These are phyloP conservation scores for Penicillium soppii DNA, from an alignment of 495 filamentous ascomycete genomes.

Conservation along the genomic window DNA sequence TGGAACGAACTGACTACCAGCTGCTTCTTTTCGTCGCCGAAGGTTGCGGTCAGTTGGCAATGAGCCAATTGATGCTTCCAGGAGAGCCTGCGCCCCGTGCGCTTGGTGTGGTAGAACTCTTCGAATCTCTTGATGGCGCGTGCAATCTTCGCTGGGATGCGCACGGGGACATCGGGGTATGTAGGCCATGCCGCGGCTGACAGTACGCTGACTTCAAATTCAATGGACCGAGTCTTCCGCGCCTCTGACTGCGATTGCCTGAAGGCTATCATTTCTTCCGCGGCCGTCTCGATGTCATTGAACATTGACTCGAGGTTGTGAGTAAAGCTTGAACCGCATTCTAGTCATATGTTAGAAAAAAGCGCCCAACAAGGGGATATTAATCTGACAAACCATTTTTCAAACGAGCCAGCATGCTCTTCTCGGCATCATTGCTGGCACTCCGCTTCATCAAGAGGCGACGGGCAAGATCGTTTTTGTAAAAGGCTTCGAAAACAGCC, in stretches of 20 bases:
- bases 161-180: conserved; percentile 77
- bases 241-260: conserved; percentile 42
- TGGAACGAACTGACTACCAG: conserved; percentile 86
- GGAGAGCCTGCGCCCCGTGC: conserved; percentile 76
- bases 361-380: not conserved
- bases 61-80: conserved; percentile 95
- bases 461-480: conserved; percentile 93
- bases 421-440: conserved; percentile 90
- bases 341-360: conserved; percentile 36
- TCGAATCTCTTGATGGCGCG: conserved; percentile 72
- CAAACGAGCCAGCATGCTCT: conserved; percentile 87
- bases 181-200: conserved; percentile 88
- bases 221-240: conserved; percentile 50
- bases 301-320: conserved; percentile 99
- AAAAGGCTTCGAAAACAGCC: conserved; percentile 96
- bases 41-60: conserved; percentile 75
- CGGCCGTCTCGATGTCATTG: conserved; percentile 89
- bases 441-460: conserved; percentile 86
- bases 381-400: conserved; percentile 60
- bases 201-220: conserved; percentile 83
- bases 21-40: conserved; percentile 78
- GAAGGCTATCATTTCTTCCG: conserved; percentile 81
- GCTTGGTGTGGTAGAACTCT: conserved; percentile 78
- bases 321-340: conserved; percentile 91
- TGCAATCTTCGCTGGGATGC: conserved; percentile 69